These are phyloP conservation scores for Durotheca rogersii DNA, from an alignment of 495 filamentous ascomycete genomes.

Conservation along the genomic window DNA sequence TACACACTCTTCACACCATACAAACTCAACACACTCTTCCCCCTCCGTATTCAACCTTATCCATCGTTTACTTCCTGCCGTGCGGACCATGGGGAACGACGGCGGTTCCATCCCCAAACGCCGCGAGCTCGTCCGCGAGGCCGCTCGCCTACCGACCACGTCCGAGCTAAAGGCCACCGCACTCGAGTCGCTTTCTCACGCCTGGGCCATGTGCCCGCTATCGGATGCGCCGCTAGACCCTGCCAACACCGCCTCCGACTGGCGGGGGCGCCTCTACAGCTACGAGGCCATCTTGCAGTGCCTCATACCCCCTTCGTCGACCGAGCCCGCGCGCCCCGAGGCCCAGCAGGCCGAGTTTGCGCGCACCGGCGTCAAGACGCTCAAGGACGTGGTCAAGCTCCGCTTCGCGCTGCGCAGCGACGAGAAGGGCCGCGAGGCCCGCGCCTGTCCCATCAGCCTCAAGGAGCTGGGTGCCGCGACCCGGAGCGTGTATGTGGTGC, in stretches of 20 bases:
- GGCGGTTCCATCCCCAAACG: conserved; percentile 88
- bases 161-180: conserved; percentile 86
- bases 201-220: conserved; percentile 83
- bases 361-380: conserved; percentile 69
- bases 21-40: no score
- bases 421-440: conserved; percentile 52
- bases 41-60: no score
- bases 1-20: no score
- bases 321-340: conserved; percentile 29
- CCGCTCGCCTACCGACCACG: conserved; percentile 76
- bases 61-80: neutral
- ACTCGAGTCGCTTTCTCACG: conserved; percentile 77
- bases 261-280: conserved; percentile 83
- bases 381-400: conserved; percentile 88
- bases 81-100: conserved; percentile 81
- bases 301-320: conserved; percentile 71
- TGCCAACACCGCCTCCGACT: conserved; percentile 80
- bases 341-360: conserved; percentile 58
- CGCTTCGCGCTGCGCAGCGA: conserved; percentile 61
- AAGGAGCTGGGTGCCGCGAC: conserved; percentile 79
- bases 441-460: conserved; percentile 84
- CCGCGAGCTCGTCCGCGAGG: conserved; percentile 90
- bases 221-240: conserved; percentile 70
- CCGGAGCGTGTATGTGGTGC: conserved; percentile 85
- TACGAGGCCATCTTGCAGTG: conserved; percentile 87